These are phyloP conservation scores for grape (Vitis vinifera) DNA, from an alignment of 164 flowering plant species.

Conservation along the genomic window DNA sequence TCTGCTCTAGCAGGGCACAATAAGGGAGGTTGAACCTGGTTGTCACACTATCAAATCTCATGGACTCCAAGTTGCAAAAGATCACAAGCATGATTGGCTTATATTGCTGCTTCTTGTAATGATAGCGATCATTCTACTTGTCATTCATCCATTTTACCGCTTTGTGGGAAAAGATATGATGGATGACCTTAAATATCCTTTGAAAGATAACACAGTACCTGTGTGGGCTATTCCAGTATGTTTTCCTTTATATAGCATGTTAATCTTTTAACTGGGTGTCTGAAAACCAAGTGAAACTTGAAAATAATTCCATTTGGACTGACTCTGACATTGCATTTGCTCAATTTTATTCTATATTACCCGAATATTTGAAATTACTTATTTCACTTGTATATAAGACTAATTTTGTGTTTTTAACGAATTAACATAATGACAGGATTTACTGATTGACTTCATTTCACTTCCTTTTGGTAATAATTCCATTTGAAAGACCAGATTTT, in stretches of 20 bases:
- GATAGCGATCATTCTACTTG: conserved; percentile 41
- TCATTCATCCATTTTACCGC: conserved; percentile 75
- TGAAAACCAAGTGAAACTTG: too few relatives aligned
- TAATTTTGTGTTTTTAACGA: not conserved
- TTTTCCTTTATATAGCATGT: conserved; percentile 5
- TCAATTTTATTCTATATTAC: too few relatives aligned
- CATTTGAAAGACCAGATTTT: not conserved
- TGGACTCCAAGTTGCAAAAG: conserved; percentile 46
- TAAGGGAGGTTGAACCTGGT: conserved; percentile 36
- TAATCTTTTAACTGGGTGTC: too few relatives aligned
- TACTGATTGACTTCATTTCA: not conserved
- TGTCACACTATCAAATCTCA: conserved; percentile 48
- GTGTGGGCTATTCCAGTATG: conserved; percentile 92
- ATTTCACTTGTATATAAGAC: not conserved
- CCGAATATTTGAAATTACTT: not conserved
- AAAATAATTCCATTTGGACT: too few relatives aligned
- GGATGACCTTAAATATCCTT: conserved; percentile 76
- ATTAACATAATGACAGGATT: not conserved
- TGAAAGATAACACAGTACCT: conserved; percentile 73
- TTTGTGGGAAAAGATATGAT: conserved; percentile 83
- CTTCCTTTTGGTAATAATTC: not conserved
- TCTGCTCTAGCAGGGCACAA: conserved; percentile 19
- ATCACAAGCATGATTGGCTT: conserved; percentile 79
- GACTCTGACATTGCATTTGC: too few relatives aligned
- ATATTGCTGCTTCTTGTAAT: conserved; percentile 62